These are phyloP conservation scores for Musa schizocarpa DNA, from an alignment of 176 grass and related monocot species.

Conservation along the genomic window DNA sequence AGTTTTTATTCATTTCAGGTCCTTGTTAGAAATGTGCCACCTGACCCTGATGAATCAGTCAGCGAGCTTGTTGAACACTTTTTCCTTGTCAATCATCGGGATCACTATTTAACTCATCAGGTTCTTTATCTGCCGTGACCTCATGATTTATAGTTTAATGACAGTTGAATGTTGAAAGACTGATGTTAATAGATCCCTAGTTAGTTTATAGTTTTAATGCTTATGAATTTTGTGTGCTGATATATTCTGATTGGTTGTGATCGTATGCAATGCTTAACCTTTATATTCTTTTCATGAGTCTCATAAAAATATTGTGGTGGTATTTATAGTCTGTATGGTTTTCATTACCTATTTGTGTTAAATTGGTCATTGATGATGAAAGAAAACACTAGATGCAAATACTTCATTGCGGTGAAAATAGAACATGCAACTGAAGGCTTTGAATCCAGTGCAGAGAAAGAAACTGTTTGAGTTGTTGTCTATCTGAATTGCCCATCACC, in stretches of 20 bases:
- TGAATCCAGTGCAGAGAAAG: no score
- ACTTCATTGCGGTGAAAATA: no score
- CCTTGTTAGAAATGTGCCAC: slow-evolving; percentile 14
- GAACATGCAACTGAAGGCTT: no score
- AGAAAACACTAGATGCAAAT: no score
- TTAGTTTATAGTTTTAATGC: not conserved
- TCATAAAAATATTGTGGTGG: not conserved
- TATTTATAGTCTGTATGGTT: not conserved
- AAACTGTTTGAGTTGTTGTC: no score
- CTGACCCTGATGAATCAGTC: slow-evolving; percentile 11
- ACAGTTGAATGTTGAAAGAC: not conserved
- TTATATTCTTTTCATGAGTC: not conserved
- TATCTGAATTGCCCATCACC: not conserved
- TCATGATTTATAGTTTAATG: not conserved
- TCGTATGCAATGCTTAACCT: not conserved
- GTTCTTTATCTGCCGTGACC: not conserved
- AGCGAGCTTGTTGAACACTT: slow-evolving; percentile 17
- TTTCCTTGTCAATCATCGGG: slow-evolving; percentile 21
- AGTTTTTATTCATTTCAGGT: slow-evolving; percentile 13
- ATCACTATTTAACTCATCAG: slow-evolving; percentile 19
- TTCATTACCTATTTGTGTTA: not conserved
- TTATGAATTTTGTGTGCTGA: no score
- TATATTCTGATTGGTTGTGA: not conserved
- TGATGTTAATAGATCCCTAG: not conserved
- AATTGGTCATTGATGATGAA: not conserved